Percentiles rank a stretch among this genome's conserved stretches.
Conservation (phyloP, 371 early-diverging fungal genomes). For the Lichtheimia hyalospora region DNA sequence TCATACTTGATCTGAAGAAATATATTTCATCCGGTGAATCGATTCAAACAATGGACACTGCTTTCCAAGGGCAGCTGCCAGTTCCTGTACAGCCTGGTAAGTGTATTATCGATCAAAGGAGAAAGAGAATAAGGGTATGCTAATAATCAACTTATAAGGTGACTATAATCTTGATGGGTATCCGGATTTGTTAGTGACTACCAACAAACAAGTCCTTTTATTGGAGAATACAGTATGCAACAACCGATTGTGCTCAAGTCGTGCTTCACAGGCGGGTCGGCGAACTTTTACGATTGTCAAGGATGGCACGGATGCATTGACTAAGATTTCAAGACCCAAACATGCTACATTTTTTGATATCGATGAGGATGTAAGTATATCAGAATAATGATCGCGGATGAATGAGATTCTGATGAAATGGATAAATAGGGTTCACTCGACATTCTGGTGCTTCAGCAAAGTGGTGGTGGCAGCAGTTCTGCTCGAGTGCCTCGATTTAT, state of each 20-base stretch:
- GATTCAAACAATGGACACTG: slow-evolving; percentile 40
- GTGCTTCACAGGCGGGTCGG: slow-evolving; percentile 38
- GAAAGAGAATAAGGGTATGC: background rate
- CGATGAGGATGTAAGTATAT: slow-evolving; percentile 74
- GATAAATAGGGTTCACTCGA: slow-evolving; percentile 76
- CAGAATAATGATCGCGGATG: background rate
- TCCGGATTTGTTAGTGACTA: slow-evolving; percentile 79
- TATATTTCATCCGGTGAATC: slow-evolving; percentile 50
- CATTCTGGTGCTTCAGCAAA: slow-evolving; percentile 62
- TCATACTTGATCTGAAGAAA: slow-evolving; percentile 43
- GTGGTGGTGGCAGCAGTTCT: slow-evolving; percentile 13
- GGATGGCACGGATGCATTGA: slow-evolving; percentile 62
- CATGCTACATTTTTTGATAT: slow-evolving; percentile 84
- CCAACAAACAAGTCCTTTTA: slow-evolving; percentile 47
- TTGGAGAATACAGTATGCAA: slow-evolving; percentile 65
- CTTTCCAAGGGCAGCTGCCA: slow-evolving; percentile 61
- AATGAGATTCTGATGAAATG: background rate
- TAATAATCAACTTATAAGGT: slow-evolving; percentile 36
- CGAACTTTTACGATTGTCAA: slow-evolving; percentile 61
- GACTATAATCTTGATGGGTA: slow-evolving; percentile 93
- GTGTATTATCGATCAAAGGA: background rate
- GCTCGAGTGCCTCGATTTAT: slow-evolving; percentile 47
- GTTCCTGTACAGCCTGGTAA: slow-evolving; percentile 49
- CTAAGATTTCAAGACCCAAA: slow-evolving; percentile 43
- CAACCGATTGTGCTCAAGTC: slow-evolving; percentile 34